These are phyloP conservation scores for Alternaria tenuissima DNA, from an alignment of 2,329 filamentous ascomycete species.

Conservation along the genomic window DNA sequence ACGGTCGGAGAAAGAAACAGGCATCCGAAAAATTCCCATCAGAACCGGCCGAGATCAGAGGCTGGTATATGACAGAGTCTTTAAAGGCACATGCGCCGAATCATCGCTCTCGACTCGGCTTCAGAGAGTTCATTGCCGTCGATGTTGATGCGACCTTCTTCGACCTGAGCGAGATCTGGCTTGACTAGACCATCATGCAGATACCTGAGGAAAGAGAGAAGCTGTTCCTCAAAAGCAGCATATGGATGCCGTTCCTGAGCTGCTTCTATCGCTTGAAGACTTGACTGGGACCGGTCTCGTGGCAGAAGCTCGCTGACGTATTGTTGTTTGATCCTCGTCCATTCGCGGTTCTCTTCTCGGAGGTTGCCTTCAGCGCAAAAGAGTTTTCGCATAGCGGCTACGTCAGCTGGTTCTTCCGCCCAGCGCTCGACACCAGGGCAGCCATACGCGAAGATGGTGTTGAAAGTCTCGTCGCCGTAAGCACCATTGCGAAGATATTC, in stretches of 20 bases:
- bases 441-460: conserved; percentile 58
- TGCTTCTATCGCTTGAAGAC: conserved; percentile 32
- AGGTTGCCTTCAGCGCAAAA: conserved; percentile 45
- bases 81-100: conserved; percentile 44
- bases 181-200: conserved; percentile 55
- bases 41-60: neutral
- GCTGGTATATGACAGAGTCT: neutral
- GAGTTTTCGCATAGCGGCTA: conserved; percentile 45
- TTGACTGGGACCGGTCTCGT: conserved; percentile 5
- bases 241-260: conserved; percentile 45
- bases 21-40: neutral
- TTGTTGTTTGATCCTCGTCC: conserved; percentile 47
- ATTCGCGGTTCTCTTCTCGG: conserved; percentile 43
- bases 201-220: conserved; percentile 54
- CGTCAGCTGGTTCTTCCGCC: conserved; percentile 34
- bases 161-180: conserved; percentile 62
- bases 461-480: conserved; percentile 48
- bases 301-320: conserved; percentile 43
- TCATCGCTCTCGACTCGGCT: conserved; percentile 42
- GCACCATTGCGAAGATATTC: conserved; percentile 54
- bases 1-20: neutral
- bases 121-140: conserved; percentile 43
- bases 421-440: conserved; percentile 37
- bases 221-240: conserved; percentile 50
- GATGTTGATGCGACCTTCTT: conserved; percentile 54